These are phyloP conservation scores for Boletus semigastroideus DNA, from an alignment of 1,284 basidiomycete genomes.

Conservation along the genomic window DNA sequence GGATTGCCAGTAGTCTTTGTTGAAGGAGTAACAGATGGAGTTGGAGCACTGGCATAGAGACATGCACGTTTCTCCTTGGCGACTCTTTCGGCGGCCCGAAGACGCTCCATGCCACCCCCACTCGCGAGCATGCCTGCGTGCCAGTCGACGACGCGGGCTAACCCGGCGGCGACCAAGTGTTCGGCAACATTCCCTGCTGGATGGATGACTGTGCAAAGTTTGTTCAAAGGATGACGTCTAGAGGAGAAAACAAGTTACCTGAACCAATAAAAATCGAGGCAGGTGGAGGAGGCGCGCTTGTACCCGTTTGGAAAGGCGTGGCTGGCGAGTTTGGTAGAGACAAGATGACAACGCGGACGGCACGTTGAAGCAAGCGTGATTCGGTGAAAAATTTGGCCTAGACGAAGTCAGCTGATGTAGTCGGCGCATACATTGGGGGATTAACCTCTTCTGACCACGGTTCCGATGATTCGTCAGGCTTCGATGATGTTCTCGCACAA, in stretches of 20 bases:
- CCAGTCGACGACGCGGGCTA: conserved; percentile 96
- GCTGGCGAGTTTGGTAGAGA: conserved; percentile 84
- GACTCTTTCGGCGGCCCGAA: conserved; percentile 80
- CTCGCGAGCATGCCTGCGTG: conserved; percentile 92
- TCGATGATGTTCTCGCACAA: conserved; percentile 69
- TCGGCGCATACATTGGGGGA: neutral
- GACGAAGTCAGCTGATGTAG: conserved; percentile 6
- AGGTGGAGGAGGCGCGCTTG: conserved; percentile 63
- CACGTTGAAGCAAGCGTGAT: conserved; percentile 86
- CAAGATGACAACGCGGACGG: conserved; percentile 84
- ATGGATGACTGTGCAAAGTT: conserved; percentile 62
- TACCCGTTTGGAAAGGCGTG: conserved; percentile 76
- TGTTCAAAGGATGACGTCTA: neutral
- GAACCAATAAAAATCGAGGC: conserved; percentile 89
- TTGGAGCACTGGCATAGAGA: conserved; percentile 68
- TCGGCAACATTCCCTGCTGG: conserved; percentile 95
- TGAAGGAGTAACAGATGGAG: conserved; percentile 35
- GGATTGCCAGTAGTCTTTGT: conserved; percentile 44
- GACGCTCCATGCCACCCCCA: conserved; percentile 79
- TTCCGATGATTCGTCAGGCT: conserved; percentile 77
- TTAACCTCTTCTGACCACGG: conserved; percentile 82
- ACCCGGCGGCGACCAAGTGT: conserved; percentile 79
- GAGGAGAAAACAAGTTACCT: conserved; percentile 44
- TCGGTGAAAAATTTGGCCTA: conserved; percentile 96
- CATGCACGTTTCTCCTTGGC: conserved; percentile 83